Conservation (phyloP, 2,329 filamentous ascomycete genomes). For the Tolypocladium paradoxum region DNA sequence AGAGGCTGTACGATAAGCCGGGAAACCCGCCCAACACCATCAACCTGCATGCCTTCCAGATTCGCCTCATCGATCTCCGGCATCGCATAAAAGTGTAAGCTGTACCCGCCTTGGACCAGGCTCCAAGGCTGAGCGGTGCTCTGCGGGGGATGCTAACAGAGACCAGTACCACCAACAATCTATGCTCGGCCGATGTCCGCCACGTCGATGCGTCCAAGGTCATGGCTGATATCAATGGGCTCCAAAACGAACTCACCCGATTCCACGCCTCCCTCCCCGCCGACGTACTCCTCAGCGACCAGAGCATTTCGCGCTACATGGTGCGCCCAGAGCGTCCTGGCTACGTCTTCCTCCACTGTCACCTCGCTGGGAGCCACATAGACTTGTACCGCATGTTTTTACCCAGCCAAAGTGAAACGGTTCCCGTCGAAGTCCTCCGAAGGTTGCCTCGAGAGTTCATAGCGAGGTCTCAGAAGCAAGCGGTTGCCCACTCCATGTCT, state of each 20-base stretch:
- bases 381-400: slow-evolving; percentile 29
- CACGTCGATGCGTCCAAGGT: slow-evolving; percentile 24
- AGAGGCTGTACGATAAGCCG: slow-evolving; percentile 19
- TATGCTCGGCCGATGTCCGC: slow-evolving; percentile 11
- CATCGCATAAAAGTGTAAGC: slow-evolving; percentile 26
- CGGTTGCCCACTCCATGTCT: slow-evolving; percentile 26
- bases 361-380: slow-evolving; percentile 24
- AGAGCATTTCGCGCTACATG: slow-evolving; percentile 21
- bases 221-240: slow-evolving; percentile 23
- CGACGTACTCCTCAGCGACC: slow-evolving; percentile 21
- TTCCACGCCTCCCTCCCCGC: slow-evolving; percentile 24
- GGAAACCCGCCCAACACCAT: slow-evolving; percentile 11
- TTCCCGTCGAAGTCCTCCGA: slow-evolving; percentile 19
- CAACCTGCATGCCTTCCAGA: slow-evolving; percentile 22
- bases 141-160: neutral
- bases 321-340: slow-evolving; percentile 18
- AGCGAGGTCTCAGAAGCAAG: slow-evolving; percentile 25
- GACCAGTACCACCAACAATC: slow-evolving; percentile 14
- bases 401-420: slow-evolving; percentile 22
- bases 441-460: slow-evolving; percentile 25
- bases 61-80: slow-evolving; percentile 24
- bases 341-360: slow-evolving; percentile 26
- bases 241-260: slow-evolving; percentile 26
- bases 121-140: neutral
- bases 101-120: neutral